A percentile compares a stretch with the other conserved stretches of the same genome.
Evolutionary conservation across 345 rosid species (phyloP).

Genomic region (Populus alba): DNA sequence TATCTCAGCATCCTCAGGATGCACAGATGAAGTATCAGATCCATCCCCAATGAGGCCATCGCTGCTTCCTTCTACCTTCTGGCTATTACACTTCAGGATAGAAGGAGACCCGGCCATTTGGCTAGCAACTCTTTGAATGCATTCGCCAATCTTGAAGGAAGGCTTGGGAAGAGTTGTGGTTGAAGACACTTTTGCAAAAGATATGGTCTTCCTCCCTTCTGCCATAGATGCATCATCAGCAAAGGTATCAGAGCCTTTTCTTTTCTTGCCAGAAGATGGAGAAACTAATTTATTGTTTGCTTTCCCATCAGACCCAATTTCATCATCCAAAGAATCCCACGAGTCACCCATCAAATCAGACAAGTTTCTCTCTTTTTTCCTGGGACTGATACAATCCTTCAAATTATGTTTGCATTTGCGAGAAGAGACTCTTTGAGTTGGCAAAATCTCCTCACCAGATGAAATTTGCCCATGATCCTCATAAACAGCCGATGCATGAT

Average conservation of each 20-base stretch:
- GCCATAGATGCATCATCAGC: conserved; percentile 40
- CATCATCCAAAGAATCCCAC: conserved; percentile 47
- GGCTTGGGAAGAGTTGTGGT: conserved; percentile 46
- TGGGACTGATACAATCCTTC: conserved; percentile 43
- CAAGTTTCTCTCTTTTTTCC: conserved; percentile 53
- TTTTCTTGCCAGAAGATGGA: conserved; percentile 50
- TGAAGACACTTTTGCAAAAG: conserved; percentile 59
- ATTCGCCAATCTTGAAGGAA: conserved; percentile 85
- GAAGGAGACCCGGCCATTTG: conserved; percentile 79
- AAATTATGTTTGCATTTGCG: conserved; percentile 67
- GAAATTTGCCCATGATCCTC: conserved; percentile 24
- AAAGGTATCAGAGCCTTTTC: conserved; percentile 46
- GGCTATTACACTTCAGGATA: conserved; percentile 48
- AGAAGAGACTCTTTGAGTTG: conserved; percentile 32
- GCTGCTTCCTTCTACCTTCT: conserved; percentile 29
- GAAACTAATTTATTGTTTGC: conserved; percentile 30
- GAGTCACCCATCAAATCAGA: conserved; percentile 49
- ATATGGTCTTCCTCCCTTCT: conserved; percentile 59
- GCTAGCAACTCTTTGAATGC: conserved; percentile 90
- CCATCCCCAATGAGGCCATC: conserved; percentile 37
- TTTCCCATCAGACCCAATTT: conserved; percentile 41
- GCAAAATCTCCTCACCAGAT: conserved; percentile 20
- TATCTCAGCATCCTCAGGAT: conserved; percentile 37
- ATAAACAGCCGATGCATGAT: conserved; percentile 9
- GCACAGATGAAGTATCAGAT: conserved; percentile 31